Base-by-base conservation (phyloP, 495 filamentous ascomycete genomes). In the Penicillium psychrofluorescens region DNA sequence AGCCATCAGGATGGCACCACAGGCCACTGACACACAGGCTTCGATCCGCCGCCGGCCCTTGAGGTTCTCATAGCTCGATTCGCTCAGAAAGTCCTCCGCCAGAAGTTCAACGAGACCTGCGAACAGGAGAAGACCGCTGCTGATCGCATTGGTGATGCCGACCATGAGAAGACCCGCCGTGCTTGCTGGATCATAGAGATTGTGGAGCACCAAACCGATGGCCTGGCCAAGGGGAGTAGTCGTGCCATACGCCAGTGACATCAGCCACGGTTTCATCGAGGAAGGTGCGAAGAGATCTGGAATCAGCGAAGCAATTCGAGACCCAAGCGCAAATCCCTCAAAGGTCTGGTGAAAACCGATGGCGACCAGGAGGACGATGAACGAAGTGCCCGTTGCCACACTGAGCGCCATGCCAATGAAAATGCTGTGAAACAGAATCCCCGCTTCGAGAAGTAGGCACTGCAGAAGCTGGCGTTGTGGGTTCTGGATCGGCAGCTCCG, bases 181-280 rank as follows among this genome's bases (percentile, higher is more conserved):
- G 53, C 83, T 88, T 30, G 75, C 72, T 13, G 91, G 91, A 50
- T 92, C 86, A 59, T 95, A 97, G 22, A 95, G 64, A 28, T 78
- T 81, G 59, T 95, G 88, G 12, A 95, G 74, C 14, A 81, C 67
- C 8, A 97, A 68, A 0, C 91, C 91, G 39, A 95, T 84, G 2
- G 88, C 88, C 58, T 97, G 91, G 10, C 91, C 91, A 32, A 95
- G 66, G 2, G 91, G 91, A 2, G 91, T 95, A 1, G 91, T 97
- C 35, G 83, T 79, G 16, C 91, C 91, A 54, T 94, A 97, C 3
- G 91, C 88, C 7, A 92, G 69, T 5, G 84, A 86, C 91, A 97
- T 97, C n/a, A 95, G 73, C 90, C 90, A 95, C 9, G 91, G 91
- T 39, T 77, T 70, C 59, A 75, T 51, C 6, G 76, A 62, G 56